phyloP scores from a whole-genome alignment of 148 eudicot genomes.

The Persicaria tinctoria region DNA sequence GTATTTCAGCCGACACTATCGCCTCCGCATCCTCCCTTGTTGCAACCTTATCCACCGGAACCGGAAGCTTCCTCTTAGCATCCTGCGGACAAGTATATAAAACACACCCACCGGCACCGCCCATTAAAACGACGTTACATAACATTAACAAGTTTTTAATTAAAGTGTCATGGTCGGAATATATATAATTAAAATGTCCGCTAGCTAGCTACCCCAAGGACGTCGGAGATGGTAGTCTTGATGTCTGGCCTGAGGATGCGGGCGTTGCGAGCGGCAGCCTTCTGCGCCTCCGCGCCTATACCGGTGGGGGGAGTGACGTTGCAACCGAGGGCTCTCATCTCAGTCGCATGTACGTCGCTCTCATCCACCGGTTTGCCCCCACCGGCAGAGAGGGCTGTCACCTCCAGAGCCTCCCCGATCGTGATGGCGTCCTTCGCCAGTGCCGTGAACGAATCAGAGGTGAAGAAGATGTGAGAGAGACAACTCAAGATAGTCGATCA shows the following conservation, averaged over 20 bases:
- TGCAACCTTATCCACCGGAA: conserved; percentile 36
- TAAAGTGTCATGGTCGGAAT: no score
- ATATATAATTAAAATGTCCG: no score
- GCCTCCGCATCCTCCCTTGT: conserved; percentile 55
- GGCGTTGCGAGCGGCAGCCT: conserved; percentile 43
- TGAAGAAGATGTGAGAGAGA: no score
- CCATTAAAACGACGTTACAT: neutral
- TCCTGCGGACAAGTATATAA: conserved; percentile 24
- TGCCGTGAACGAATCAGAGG: no score
- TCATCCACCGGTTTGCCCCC: conserved; percentile 57
- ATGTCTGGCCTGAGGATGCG: conserved; percentile 21
- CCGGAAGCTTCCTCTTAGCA: conserved; percentile 42
- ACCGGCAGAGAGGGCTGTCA: conserved; percentile 32
- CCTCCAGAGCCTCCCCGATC: conserved; percentile 66
- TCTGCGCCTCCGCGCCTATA: conserved; percentile 40
- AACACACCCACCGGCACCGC: no score
- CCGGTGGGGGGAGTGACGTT: conserved; percentile 29
- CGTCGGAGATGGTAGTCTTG: conserved; percentile 44
- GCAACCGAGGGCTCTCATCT: conserved; percentile 48
- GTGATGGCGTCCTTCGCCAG: conserved; percentile 24
- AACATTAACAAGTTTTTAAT: no score
- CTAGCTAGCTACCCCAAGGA: conserved; percentile 32
- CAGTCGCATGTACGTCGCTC: conserved; percentile 75
- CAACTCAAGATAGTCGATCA: no score
- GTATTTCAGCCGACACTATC: conserved; percentile 43